Percentiles rank a stretch among this genome's conserved stretches.
Evolutionary conservation across 352 stramenopile species (phyloP).

Genomic region (Discostella stelligera): DNA sequence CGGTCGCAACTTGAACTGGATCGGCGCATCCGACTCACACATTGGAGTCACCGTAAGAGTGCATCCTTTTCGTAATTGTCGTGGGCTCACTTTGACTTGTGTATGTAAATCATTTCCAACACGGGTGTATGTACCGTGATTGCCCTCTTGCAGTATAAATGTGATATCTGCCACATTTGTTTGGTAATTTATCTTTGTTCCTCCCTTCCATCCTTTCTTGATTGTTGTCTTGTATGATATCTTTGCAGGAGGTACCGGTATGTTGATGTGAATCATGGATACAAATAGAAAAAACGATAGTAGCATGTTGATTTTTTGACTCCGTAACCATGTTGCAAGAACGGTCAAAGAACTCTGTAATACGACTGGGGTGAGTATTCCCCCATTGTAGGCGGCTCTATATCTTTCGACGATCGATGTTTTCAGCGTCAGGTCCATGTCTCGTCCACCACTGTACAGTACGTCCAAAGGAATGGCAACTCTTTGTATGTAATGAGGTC

Average conservation of each 20-base stretch:
- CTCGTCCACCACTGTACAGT: conserved; percentile 51
- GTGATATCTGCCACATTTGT: conserved; percentile 50
- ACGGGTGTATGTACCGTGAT: conserved; percentile 49
- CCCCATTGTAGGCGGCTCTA: conserved; percentile 56
- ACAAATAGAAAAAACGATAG: conserved; percentile 31
- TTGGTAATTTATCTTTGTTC: conserved; percentile 56
- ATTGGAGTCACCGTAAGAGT: conserved; percentile 50
- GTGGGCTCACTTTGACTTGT: conserved; percentile 31
- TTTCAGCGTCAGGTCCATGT: conserved; percentile 44
- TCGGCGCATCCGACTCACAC: conserved; percentile 29
- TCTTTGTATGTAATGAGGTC: conserved; percentile 63
- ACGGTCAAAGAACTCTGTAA: conserved; percentile 44
- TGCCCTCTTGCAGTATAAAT: conserved; percentile 62
- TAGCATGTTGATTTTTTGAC: conserved; percentile 37
- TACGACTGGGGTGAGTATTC: conserved; percentile 37
- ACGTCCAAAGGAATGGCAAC: conserved; percentile 57
- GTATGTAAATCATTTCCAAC: conserved; percentile 65
- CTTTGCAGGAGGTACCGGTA: conserved; percentile 39
- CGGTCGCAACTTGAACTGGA: conserved; percentile 42
- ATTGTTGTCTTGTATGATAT: conserved; percentile 38
- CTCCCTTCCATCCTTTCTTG: conserved; percentile 48
- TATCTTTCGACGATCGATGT: conserved; percentile 54
- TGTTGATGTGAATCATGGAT: conserved; percentile 43
- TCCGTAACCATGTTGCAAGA: conserved; percentile 40
- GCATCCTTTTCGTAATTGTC: conserved; percentile 52